Evolutionary conservation across 2,329 filamentous ascomycete species (phyloP), one percentile per base, ranked within the genome.

Genomic region (Daldinia sp.): DNA sequence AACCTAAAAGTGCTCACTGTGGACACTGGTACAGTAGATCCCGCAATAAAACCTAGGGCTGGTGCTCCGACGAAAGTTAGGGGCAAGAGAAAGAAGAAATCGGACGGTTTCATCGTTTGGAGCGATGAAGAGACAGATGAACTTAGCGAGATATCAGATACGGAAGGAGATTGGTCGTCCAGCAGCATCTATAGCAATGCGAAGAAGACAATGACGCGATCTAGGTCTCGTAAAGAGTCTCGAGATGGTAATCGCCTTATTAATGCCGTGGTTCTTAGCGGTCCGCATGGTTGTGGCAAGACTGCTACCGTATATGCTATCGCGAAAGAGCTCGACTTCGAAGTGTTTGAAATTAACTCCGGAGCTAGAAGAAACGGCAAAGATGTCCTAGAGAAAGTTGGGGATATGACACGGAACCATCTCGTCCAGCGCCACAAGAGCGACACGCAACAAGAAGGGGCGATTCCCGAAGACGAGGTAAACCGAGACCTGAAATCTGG

Each of bases 401-500:
- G 95, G 37, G 93, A 99, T 77, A 98, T 99, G 94, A 95, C 93
- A 3, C 89, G 90, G 64, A 98, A 99, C 71, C 95, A 99, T 76
- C 84, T 97, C 1, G 94, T 99, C 17, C 82, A 83, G 55, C 81
- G 81, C 60, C 80, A 78, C n/a, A 65, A 72, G 10, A 68, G 72
- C 3, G 75, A 76, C 34, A 63, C 60, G 0, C 17, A 37, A 13
- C 64, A 63, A 7, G 69, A 73, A 13, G 72, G 75, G 9, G 71
- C 74, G 17, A 73, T 76, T 17, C 64, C 72, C 4, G 76, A 81
- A 37, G 78, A 86, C 45, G 81, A 83, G 6, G 77, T 86, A 2
- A 78, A 83, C 35, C 80, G 83, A 53, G 88, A 90, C 56, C 74
- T 89, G 23, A 86, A 87, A 56, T 89, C 85, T 35, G 88, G 87